Percentiles rank a stretch among this genome's conserved stretches.
These are phyloP conservation scores for Penicillium alfredii DNA, from an alignment of 495 filamentous ascomycete genomes.

Conservation along the genomic window DNA sequence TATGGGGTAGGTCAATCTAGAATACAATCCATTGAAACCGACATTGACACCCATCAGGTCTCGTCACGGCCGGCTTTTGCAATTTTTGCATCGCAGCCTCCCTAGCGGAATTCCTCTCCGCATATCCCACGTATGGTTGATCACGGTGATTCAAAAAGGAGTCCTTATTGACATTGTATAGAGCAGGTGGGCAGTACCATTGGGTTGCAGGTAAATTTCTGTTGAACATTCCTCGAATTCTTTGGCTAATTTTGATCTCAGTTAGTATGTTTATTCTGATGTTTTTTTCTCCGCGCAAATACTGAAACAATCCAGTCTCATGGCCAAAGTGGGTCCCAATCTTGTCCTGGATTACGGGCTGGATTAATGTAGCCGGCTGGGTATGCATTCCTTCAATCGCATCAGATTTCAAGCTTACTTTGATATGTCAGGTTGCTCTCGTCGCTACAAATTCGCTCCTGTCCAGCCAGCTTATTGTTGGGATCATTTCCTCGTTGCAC, in stretches of 20 bases:
- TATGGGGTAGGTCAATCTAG: slow-evolving; percentile 34
- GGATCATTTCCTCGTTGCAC: slow-evolving; percentile 50
- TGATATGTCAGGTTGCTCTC: slow-evolving; percentile 53
- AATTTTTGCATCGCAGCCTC: slow-evolving; percentile 63
- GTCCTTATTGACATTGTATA: slow-evolving; percentile 8
- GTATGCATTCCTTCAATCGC: slow-evolving; percentile 27
- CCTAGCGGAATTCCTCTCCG: slow-evolving; percentile 63
- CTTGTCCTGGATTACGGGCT: slow-evolving; percentile 63
- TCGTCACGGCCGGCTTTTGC: slow-evolving; percentile 63
- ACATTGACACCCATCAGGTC: slow-evolving; percentile 30
- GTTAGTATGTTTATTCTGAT: slow-evolving; percentile 25
- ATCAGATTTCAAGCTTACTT: neutral
- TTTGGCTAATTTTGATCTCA: slow-evolving; percentile 4
- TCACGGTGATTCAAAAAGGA: neutral
- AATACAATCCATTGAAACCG: neutral
- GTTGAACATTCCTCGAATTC: neutral
- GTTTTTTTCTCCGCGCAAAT: neutral
- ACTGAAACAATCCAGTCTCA: slow-evolving; percentile 29
- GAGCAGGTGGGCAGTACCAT: slow-evolving; percentile 60
- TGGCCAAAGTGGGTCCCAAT: slow-evolving; percentile 53
- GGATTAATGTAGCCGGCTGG: slow-evolving; percentile 70
- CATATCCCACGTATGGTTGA: slow-evolving; percentile 54
- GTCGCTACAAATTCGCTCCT: slow-evolving; percentile 39
- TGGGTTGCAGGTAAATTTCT: slow-evolving; percentile 55
- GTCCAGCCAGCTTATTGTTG: slow-evolving; percentile 54